phyloP scores from a whole-genome alignment of 257 asterid species.

The Fraxinus anomala region DNA sequence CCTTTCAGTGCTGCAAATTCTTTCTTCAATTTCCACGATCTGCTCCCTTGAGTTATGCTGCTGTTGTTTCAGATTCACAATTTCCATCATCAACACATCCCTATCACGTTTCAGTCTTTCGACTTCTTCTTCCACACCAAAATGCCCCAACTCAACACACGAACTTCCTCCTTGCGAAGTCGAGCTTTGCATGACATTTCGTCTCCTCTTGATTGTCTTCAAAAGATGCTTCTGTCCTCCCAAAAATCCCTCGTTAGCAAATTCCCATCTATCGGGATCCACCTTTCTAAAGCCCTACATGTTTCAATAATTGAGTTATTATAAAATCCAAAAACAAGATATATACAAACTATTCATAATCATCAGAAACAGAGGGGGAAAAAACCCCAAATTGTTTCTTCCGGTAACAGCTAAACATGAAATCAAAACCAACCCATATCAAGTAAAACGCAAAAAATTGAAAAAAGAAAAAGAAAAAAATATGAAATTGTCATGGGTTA shows the following conservation, averaged over 20 bases:
- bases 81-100: constrained; percentile 57
- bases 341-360: constrained; percentile 4
- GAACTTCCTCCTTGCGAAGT: constrained; percentile 51
- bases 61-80: constrained; percentile 67
- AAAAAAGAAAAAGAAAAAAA: not conserved
- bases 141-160: constrained; percentile 62
- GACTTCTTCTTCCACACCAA: constrained; percentile 75
- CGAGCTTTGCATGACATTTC: constrained; percentile 44
- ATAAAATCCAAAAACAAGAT: not conserved
- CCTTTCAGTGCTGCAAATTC: constrained; percentile 50
- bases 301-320: constrained; percentile 30
- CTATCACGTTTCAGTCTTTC: constrained; percentile 62
- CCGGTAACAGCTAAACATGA: constrained; percentile 28
- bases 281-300: constrained; percentile 91
- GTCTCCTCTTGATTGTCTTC: constrained; percentile 74
- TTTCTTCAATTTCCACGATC: constrained; percentile 58
- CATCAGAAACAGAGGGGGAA: constrained; percentile 28
- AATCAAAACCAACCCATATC: not conserved
- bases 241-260: constrained; percentile 87
- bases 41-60: constrained; percentile 60
- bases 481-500: not conserved
- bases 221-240: constrained; percentile 92
- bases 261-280: constrained; percentile 93
- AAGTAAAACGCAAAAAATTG: not conserved
- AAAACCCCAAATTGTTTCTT: constrained; percentile 33